These are phyloP conservation scores for Paratinospora sagittata DNA, from an alignment of 164 flowering plant species.

Conservation along the genomic window DNA sequence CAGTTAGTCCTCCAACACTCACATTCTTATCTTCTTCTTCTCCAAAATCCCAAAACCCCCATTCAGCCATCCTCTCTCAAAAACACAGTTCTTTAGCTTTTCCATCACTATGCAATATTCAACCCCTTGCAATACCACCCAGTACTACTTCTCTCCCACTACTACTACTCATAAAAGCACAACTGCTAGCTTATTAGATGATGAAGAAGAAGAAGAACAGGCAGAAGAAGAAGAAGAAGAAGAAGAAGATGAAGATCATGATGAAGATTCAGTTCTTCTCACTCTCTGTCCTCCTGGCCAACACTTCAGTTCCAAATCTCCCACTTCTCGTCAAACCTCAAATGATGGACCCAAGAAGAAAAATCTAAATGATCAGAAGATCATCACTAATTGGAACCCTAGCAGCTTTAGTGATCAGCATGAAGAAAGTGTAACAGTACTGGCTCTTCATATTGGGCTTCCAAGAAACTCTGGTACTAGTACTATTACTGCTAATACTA, in stretches of 20 bases:
- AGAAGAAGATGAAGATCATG: conserved; percentile 35
- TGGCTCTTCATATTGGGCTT: conserved; percentile 49
- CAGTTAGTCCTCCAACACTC: neutral
- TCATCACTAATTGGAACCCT: neutral
- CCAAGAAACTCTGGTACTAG: too few relatives aligned
- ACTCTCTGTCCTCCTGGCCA: conserved; percentile 61
- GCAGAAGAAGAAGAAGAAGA: conserved; percentile 30
- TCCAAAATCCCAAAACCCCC: neutral
- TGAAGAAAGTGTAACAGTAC: conserved; percentile 16
- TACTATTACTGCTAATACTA: too few relatives aligned
- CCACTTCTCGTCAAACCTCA: neutral
- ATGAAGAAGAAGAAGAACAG: too few relatives aligned
- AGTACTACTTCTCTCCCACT: conserved; percentile 24
- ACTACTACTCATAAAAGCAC: conserved; percentile 1
- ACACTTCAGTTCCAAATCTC: conserved; percentile 10
- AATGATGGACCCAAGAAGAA: neutral
- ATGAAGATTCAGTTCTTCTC: conserved; percentile 42
- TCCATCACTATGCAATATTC: conserved; percentile 32
- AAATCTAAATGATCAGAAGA: neutral
- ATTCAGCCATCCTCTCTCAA: neutral
- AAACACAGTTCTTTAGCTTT: too few relatives aligned
- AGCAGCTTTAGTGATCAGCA: neutral
- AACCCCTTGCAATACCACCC: conserved; percentile 13
- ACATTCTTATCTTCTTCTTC: neutral
- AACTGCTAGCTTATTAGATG: conserved; percentile 6